Evolutionary conservation across 1,139 yeast species (phyloP).

Genomic region (Sugiyamaella xylanicola): DNA sequence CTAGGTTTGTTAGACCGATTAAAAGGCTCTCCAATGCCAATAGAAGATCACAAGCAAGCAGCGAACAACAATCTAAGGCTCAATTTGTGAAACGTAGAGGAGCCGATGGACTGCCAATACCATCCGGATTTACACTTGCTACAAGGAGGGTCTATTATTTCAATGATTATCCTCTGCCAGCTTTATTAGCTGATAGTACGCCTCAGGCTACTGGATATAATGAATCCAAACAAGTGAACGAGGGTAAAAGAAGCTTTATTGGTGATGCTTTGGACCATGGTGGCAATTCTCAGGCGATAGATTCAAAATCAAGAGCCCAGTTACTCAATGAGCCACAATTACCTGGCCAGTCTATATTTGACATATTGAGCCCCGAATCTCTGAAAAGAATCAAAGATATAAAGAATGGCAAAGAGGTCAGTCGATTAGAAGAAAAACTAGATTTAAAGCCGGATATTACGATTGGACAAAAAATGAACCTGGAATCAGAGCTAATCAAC

Average conservation of each 20-base stretch:
- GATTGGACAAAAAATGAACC: not conserved
- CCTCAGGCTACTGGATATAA: too few relatives aligned
- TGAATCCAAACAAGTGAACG: too few relatives aligned
- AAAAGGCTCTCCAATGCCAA: slow-evolving; percentile 2
- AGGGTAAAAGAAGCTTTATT: too few relatives aligned
- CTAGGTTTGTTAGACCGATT: slow-evolving; percentile 6
- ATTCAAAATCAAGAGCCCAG: slow-evolving; percentile 22
- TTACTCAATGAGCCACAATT: slow-evolving; percentile 26
- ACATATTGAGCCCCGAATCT: slow-evolving; percentile 29
- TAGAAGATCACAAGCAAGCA: not conserved
- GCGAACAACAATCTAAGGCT: slow-evolving; percentile 1
- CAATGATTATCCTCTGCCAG: slow-evolving; percentile 1
- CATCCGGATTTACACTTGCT: slow-evolving; percentile 29
- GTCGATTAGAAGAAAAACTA: slow-evolving; percentile 3
- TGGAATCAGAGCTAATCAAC: not conserved
- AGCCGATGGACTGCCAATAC: slow-evolving; percentile 30
- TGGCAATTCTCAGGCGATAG: too few relatives aligned
- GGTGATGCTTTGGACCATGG: too few relatives aligned
- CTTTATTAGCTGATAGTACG: too few relatives aligned
- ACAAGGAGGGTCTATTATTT: slow-evolving; percentile 15
- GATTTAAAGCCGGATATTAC: not conserved
- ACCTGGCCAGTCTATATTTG: slow-evolving; percentile 32
- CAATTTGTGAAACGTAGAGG: slow-evolving; percentile 19
- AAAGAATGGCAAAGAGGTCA: slow-evolving; percentile 4
- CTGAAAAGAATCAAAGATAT: slow-evolving; percentile 23